Base-by-base conservation (phyloP, 176 grass and related monocot genomes). In the Eragrostis nindensis region DNA sequence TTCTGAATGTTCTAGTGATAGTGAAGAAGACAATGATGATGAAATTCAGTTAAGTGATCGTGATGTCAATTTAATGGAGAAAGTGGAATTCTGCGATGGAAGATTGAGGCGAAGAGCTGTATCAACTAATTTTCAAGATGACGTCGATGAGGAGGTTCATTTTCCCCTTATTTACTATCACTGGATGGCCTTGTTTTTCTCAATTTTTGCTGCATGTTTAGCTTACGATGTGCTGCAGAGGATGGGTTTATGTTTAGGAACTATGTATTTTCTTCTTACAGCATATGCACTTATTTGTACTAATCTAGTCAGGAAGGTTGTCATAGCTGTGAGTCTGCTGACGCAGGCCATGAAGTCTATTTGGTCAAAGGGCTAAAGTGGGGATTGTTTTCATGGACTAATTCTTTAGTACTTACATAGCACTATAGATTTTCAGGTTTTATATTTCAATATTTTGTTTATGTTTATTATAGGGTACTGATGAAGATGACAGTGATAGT, bases 91-190 rank as follows among this genome's bases (percentile, higher is more conserved):
- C 73, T 80, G 49, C 15, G 52, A 87, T 76, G 96, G 92, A 78
- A 93, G 92, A 80, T 57, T 91, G 61, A 95, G 96, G 85, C 86
- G 90, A 83, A 99, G 83, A 91, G 96, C 85, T 56, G 80, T 93
- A 40, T 95, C 88, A 57, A 38, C 88, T 89, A 84, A 97, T 48
- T 97, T 89, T 94, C 59, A 73, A 69, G 94, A 95, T 75, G 56
- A 86, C 59, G 27, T 27, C 15, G 81, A 82, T 65, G 52, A 83
- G 0, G 83, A 89, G 89, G 69, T 88, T 78, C 62, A 38, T 55
- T 85, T 71, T 75, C 24, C 63, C 73, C 52, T 53, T 74, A n/a
- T 41, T 70, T 73, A 21, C 66, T 86, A 82, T 71, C 10, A 25
- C 13, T 65, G 6, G 21, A 66, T 83, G 44, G 26, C 49, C 77